Conservation (phyloP, 2,329 filamentous ascomycete species). For the Hypoxylon sp. region DNA sequence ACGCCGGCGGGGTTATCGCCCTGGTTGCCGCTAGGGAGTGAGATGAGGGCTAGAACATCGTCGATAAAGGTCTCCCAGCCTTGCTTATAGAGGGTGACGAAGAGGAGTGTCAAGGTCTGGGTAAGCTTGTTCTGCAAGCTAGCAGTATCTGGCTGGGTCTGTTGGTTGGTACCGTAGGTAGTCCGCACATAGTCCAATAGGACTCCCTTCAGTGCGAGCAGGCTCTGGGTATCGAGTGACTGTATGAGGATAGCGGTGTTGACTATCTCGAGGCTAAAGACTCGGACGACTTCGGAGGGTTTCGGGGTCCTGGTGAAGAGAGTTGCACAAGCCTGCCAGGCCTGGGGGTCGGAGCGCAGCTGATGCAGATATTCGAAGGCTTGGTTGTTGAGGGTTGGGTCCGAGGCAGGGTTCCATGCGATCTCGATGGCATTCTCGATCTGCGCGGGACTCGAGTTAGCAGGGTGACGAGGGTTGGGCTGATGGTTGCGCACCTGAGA, state of each 20-base stretch:
- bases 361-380: constrained; percentile 83
- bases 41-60: constrained; percentile 82
- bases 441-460: constrained; percentile 60
- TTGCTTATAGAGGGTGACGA: constrained; percentile 83
- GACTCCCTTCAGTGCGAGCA: constrained; percentile 80
- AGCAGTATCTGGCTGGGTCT: constrained; percentile 70
- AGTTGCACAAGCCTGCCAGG: constrained; percentile 87
- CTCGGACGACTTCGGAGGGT: constrained; percentile 82
- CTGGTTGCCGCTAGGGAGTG: constrained; percentile 63
- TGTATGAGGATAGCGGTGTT: constrained; percentile 89
- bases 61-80: constrained; percentile 92
- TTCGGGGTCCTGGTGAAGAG: constrained; percentile 84
- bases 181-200: constrained; percentile 82
- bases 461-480: background rate
- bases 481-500: constrained; percentile 52
- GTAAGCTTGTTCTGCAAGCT: constrained; percentile 96
- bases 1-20: constrained; percentile 79
- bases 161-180: constrained; percentile 70
- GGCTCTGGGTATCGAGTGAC: constrained; percentile 73
- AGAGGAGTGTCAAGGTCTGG: constrained; percentile 93
- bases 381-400: constrained; percentile 78
- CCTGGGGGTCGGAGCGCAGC: constrained; percentile 80
- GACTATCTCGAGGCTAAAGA: constrained; percentile 90
- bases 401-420: constrained; percentile 82
- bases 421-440: constrained; percentile 96